Base-by-base conservation (phyloP, 2,329 filamentous ascomycete species). In the Penicillium hesseltinei region DNA sequence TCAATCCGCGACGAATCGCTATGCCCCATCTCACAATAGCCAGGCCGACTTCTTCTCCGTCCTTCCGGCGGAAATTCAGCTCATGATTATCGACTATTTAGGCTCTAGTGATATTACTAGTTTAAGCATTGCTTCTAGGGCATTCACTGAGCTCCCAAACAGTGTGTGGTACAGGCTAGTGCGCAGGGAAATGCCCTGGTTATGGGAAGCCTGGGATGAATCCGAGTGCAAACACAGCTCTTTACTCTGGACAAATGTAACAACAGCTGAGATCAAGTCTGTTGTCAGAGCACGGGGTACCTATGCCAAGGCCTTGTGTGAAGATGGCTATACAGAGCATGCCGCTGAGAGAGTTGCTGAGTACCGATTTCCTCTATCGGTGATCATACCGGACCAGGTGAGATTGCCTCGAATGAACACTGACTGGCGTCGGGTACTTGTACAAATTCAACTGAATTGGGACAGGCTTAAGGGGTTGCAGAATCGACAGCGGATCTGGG, bases 401-500 rank as follows among this genome's bases (percentile, higher is more conserved):
- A 38, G 40, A 27, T 17, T 58, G 10, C 45, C 52, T 1, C 51
- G 25, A 36, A 15, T 5, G 9, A 40, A 8, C 27, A 66, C 66
- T 4, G 61, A 69, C 36, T 69, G 63, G 66, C 62, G 60, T 51
- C 31, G 38, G 27, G 35, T 70, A 5, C 68, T 64, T 29, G 46
- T 44, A 7, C 56, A 58, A n/a, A 63, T 71, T 17, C 59, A 46
- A n/a, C 40, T 39, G 5, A 56, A 61, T 29, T 67, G 62, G 57
- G 31, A 39, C n/a, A 27, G 54, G 1, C 54, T 70, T 9, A 71
- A 63, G 44, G 67, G 68, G 0, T 38, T 70, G 31, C 44, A 40
- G 36, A 71, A 71, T 52, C 56, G 67, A 19, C 31, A 56, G 48
- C 53, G 68, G 35, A 65, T 71, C 27, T 71, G 65, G 63, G 44